Evolutionary conservation across 495 filamentous ascomycete genomes (phyloP), one percentile per base, ranked within the genome.

Genomic region (Choiromyces venosus): DNA sequence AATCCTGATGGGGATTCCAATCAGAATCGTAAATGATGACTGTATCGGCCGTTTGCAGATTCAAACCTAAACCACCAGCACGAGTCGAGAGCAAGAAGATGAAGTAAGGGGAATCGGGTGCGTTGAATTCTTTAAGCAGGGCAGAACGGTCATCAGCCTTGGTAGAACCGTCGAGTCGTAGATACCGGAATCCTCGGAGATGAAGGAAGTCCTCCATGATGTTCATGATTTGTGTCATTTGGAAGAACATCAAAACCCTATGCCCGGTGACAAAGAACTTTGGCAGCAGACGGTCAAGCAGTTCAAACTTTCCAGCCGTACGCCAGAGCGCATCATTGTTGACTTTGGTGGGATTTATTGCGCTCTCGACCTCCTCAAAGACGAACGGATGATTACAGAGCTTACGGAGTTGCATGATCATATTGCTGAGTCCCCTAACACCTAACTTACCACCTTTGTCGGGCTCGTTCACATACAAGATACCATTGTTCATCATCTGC

Each of bases 141-240:
- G 96, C 92, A 1, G 96, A 97, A 71, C 95, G 92, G 82, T 99
- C 95, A 81, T 99, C 95, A 0, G 95, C 93, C 82, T 99, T 99
- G 29, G 95, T 99, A 6, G 93, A 93, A 82, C 95, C 95, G 79
- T 99, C 95, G 65, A 99, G 87, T 73, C 95, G 93, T 64, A 99
- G 87, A 82, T 97, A 99, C 71, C 89, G 84, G 75, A 96, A 86
- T 37, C 89, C 90, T 65, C 92, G 88, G 72, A 91, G 89, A 6
- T 95, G 91, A 69, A 99, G 85, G 83, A 95, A 99, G 83, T 99
- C 95, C 79, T 99, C 95, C 96, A 99, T 98, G 82, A 99, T 99
- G 82, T 99, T 97, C 95, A 99, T 99, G 80, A 99, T 99, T 56
- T 96, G 93, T 2, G 95, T 99, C 95, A 99, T 99, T 83, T 99